Evolutionary conservation across 2,329 filamentous ascomycete species (phyloP).

Genomic region (Aspergillus japonicus): DNA sequence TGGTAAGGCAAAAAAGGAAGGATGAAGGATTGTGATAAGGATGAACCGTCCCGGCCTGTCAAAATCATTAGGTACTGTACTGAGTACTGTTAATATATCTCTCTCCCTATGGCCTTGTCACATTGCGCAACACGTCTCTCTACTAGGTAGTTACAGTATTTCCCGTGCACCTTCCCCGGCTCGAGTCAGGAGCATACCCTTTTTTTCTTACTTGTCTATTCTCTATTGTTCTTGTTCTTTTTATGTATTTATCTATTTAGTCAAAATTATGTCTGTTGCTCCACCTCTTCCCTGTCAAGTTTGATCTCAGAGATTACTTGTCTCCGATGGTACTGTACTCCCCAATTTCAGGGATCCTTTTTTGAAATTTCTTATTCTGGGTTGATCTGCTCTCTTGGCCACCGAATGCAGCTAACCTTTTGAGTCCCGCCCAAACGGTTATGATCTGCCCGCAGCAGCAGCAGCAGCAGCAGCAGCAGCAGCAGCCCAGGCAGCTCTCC

Average conservation of each 20-base stretch:
- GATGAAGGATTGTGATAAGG: not conserved
- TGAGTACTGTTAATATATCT: not conserved
- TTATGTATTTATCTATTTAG: no score
- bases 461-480: no score
- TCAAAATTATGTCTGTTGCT: not conserved
- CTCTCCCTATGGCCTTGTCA: not conserved
- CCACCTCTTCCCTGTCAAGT: no score
- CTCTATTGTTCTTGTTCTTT: no score
- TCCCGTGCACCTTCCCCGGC: not conserved
- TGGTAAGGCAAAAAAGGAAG: not conserved
- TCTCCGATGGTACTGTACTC: not conserved
- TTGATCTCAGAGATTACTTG: not conserved
- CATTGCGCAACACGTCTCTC: not conserved
- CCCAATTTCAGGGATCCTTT: not conserved
- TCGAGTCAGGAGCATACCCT: not conserved
- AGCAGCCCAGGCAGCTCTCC: not conserved
- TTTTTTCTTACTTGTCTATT: no score
- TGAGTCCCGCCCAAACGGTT: constrained; percentile 14
- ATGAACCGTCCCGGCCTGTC: not conserved
- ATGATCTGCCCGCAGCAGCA: constrained; percentile 16
- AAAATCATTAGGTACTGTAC: no score
- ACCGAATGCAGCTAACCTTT: constrained; percentile 9
- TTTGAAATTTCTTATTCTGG: not conserved
- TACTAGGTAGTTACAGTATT: not conserved
- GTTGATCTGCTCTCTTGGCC: not conserved